Conservation (phyloP, 1,139 yeast species). For the Yamadazyma blattariae region DNA sequence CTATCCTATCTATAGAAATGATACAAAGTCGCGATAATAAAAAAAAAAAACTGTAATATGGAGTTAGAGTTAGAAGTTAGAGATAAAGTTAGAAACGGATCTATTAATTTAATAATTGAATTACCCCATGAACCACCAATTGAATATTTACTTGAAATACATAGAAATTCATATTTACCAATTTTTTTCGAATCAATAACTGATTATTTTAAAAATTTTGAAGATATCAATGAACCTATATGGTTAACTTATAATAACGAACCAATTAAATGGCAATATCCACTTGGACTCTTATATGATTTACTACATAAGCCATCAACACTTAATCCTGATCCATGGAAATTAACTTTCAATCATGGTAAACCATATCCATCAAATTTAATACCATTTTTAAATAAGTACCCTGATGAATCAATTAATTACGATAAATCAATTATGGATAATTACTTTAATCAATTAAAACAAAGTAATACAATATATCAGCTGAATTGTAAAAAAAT, state of each 20-base stretch:
- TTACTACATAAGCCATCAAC: conserved; percentile 25
- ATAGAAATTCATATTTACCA: conserved; percentile 61
- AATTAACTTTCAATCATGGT: conserved; percentile 39
- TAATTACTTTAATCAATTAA: conserved; percentile 71
- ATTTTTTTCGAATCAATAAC: conserved; percentile 39
- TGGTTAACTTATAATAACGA: conserved; percentile 71
- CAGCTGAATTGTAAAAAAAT: conserved; percentile 73
- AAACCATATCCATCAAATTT: conserved; percentile 47
- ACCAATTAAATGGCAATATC: conserved; percentile 77
- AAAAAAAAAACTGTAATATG: no score
- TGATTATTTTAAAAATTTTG: conserved; percentile 34
- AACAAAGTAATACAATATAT: conserved; percentile 72
- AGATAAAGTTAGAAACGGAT: conserved; percentile 53
- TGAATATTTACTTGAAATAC: conserved; percentile 23
- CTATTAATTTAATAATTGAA: conserved; percentile 41
- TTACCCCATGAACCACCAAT: conserved; percentile 1
- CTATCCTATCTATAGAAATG: no score
- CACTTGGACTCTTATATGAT: conserved; percentile 72
- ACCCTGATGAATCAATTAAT: conserved; percentile 15
- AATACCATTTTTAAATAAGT: conserved; percentile 40
- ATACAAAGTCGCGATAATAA: no score
- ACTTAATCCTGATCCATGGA: conserved; percentile 37
- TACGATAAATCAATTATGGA: conserved; percentile 37
- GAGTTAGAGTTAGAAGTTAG: conserved; percentile 23
- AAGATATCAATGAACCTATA: conserved; percentile 28